Conservation (phyloP, 768 basidiomycete species). For the Boletus eberwhitei region DNA sequence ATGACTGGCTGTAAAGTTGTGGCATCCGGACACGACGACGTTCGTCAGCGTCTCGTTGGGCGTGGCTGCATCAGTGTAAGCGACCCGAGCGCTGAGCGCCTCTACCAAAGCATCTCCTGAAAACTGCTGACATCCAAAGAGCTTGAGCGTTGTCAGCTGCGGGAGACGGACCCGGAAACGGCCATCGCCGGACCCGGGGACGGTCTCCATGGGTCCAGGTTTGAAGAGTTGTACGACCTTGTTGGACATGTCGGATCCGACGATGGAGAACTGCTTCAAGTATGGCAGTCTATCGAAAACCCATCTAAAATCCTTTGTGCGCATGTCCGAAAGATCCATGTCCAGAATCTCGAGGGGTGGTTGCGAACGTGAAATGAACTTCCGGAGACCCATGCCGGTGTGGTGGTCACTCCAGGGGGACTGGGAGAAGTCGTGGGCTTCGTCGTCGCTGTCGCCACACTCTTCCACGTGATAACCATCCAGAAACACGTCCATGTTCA, state of each 20-base stretch:
- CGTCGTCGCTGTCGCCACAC: slow-evolving; percentile 71
- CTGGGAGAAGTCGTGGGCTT: slow-evolving; percentile 69
- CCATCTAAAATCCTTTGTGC: slow-evolving; percentile 76
- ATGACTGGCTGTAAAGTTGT: slow-evolving; percentile 18
- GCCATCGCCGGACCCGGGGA: slow-evolving; percentile 6
- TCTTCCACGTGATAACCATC: slow-evolving; percentile 39
- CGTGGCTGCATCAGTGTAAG: slow-evolving; percentile 33
- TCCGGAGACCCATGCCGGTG: slow-evolving; percentile 76
- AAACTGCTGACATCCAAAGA: slow-evolving; percentile 63
- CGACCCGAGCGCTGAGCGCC: slow-evolving; percentile 47
- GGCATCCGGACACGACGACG: slow-evolving; percentile 26
- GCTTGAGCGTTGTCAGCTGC: slow-evolving; percentile 45
- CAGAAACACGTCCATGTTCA: slow-evolving; percentile 57
- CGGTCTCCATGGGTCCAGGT: slow-evolving; percentile 32
- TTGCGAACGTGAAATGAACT: slow-evolving; percentile 53
- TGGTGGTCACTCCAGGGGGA: slow-evolving; percentile 75
- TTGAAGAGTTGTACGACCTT: slow-evolving; percentile 59
- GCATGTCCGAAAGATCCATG: slow-evolving; percentile 83
- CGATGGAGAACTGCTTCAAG: slow-evolving; percentile 67
- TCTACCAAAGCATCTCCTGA: slow-evolving; percentile 56
- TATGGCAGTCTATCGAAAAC: slow-evolving; percentile 53
- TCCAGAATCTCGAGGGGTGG: slow-evolving; percentile 65
- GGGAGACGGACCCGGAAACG: slow-evolving; percentile 50
- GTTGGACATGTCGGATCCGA: slow-evolving; percentile 80
- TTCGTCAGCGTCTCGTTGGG: slow-evolving; percentile 27